Conservation (phyloP, 2,329 filamentous ascomycete species). For the Alternaria novae-zelandiae region DNA sequence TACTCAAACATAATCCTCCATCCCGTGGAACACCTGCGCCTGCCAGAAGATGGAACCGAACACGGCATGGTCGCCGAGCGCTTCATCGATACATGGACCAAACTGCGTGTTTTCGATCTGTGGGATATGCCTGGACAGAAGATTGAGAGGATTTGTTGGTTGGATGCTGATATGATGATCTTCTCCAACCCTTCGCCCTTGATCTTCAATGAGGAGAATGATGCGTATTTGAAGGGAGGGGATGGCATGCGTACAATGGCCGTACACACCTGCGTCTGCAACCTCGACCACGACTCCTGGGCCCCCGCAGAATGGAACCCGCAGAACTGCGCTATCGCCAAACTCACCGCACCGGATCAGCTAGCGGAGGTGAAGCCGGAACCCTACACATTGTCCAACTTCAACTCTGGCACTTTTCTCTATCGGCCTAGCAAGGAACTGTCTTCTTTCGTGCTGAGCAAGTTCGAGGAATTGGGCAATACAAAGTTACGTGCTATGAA, state of each 20-base stretch:
- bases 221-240: slow-evolving; percentile 28
- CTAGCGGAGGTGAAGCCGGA: slow-evolving; percentile 43
- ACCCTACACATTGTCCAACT: slow-evolving; percentile 51
- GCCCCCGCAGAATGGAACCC: slow-evolving; percentile 57
- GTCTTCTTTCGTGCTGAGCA: slow-evolving; percentile 49
- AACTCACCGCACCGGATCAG: slow-evolving; percentile 40
- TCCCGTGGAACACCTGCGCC: slow-evolving; percentile 51
- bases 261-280: slow-evolving; percentile 61
- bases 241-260: slow-evolving; percentile 52
- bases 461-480: slow-evolving; percentile 49
- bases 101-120: slow-evolving; percentile 61
- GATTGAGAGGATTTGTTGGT: slow-evolving; percentile 54
- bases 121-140: slow-evolving; percentile 21
- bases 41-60: slow-evolving; percentile 36
- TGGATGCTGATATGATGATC: slow-evolving; percentile 62
- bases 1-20: slow-evolving; percentile 51
- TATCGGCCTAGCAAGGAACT: slow-evolving; percentile 53
- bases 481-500: slow-evolving; percentile 51
- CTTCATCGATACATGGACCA: slow-evolving; percentile 63
- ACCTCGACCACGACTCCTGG: slow-evolving; percentile 58
- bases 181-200: slow-evolving; percentile 48
- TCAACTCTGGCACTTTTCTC: slow-evolving; percentile 61
- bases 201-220: slow-evolving; percentile 53
- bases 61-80: slow-evolving; percentile 57
- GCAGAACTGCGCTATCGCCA: slow-evolving; percentile 58